These are phyloP conservation scores for Diaporthe humulicola DNA, from an alignment of 2,329 filamentous ascomycete species.

Conservation along the genomic window DNA sequence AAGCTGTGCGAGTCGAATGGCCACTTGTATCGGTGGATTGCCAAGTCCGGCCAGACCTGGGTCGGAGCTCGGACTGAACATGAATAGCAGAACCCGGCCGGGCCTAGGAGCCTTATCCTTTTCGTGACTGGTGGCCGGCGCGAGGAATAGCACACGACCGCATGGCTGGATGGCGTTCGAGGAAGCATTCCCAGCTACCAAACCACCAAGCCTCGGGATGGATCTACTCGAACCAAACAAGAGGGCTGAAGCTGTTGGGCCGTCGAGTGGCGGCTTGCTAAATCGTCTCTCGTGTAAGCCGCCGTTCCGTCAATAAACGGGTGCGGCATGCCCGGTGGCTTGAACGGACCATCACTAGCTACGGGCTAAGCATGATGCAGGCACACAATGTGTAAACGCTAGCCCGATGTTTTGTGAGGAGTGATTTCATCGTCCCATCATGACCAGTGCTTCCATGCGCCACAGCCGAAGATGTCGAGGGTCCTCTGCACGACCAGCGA, in stretches of 20 bases:
- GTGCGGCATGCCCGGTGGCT: not conserved
- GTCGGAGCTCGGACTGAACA: not conserved
- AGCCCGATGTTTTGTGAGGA: not conserved
- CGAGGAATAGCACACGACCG: not conserved
- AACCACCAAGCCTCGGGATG: not conserved
- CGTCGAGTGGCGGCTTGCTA: not conserved
- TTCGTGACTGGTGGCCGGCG: not conserved
- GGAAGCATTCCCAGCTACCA: not conserved
- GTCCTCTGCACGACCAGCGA: not conserved
- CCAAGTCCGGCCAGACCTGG: conserved; percentile 15
- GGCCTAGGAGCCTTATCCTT: not conserved
- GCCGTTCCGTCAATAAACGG: not conserved
- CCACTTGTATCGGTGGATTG: not conserved
- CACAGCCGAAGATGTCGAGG: not conserved
- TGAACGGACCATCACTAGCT: conserved; percentile 2
- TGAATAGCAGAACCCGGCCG: not conserved
- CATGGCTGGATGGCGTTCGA: not conserved
- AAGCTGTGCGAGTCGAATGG: not conserved
- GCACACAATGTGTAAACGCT: not conserved
- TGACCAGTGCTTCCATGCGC: not conserved
- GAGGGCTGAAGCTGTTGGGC: not conserved
- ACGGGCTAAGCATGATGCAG: not conserved
- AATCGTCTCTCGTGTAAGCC: conserved; percentile 9
- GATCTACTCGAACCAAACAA: not conserved
- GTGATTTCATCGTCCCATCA: conserved; percentile 28